Percentiles rank a stretch among this genome's conserved stretches.
These are phyloP conservation scores for Zygoascus flipseniorum DNA, from an alignment of 805 yeast genomes.

Conservation along the genomic window DNA sequence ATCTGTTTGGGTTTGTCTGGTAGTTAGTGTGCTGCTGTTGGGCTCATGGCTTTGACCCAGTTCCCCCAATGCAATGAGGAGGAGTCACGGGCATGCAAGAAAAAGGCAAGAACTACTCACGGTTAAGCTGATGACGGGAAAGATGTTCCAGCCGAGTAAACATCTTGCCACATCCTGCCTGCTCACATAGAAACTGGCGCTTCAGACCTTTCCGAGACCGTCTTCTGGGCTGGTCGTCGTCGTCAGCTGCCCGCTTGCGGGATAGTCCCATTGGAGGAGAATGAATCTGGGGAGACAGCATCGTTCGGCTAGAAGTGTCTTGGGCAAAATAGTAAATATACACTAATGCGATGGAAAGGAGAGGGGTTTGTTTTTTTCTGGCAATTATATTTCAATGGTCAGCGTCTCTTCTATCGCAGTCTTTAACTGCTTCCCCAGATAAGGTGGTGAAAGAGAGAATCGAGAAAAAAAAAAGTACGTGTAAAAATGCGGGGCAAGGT, in stretches of 20 bases:
- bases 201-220: slow-evolving; percentile 4
- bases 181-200: slow-evolving; percentile 22
- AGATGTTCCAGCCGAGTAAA: slow-evolving; percentile 24
- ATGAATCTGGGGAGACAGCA: too few species aligned
- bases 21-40: slow-evolving; percentile 1
- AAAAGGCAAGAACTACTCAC: slow-evolving; percentile 5
- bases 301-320: too few species aligned
- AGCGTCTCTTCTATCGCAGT: too few species aligned
- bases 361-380: too few species aligned
- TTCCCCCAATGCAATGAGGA: background rate
- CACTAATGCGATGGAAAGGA: too few species aligned
- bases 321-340: too few species aligned
- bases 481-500: too few species aligned
- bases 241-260: background rate
- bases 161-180: slow-evolving; percentile 20
- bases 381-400: too few species aligned
- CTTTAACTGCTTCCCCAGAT: too few species aligned
- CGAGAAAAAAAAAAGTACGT: too few species aligned
- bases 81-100: background rate
- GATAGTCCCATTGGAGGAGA: too few species aligned
- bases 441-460: too few species aligned
- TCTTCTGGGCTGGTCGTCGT: background rate
- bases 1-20: slow-evolving; percentile 26
- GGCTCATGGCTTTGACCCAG: background rate
- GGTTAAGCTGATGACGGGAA: slow-evolving; percentile 24